Percentiles rank a stretch among this genome's conserved stretches.
These are phyloP conservation scores for Davidsoniella australis DNA, from an alignment of 2,329 filamentous ascomycete species.

Conservation along the genomic window DNA sequence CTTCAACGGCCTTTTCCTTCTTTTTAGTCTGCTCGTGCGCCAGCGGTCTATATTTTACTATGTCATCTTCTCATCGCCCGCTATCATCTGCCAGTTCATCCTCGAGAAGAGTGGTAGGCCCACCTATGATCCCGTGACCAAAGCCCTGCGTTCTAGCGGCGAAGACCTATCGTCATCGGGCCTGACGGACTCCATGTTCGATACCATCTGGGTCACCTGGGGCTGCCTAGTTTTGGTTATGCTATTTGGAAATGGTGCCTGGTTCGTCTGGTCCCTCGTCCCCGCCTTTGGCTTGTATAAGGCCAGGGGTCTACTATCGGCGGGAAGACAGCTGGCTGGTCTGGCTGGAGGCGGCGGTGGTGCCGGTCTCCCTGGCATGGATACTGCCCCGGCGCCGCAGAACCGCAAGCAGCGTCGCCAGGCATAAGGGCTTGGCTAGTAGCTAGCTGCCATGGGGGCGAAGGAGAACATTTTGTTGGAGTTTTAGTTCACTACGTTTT, in stretches of 20 bases:
- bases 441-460: too few relatives aligned
- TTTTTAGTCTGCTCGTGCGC: constrained; percentile 50
- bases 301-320: constrained; percentile 34
- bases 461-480: too few relatives aligned
- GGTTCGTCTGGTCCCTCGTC: constrained; percentile 37
- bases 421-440: constrained; percentile 17
- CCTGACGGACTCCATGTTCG: constrained; percentile 96
- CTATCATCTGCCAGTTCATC: constrained; percentile 64
- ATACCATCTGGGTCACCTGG: constrained; percentile 91
- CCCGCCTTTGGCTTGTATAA: constrained; percentile 40
- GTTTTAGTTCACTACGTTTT: too few relatives aligned
- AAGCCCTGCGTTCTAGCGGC: constrained; percentile 55
- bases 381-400: constrained; percentile 19
- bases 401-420: constrained; percentile 39
- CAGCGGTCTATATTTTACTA: constrained; percentile 53
- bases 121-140: constrained; percentile 44
- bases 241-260: constrained; percentile 63
- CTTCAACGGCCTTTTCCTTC: constrained; percentile 58
- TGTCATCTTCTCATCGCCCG: constrained; percentile 53
- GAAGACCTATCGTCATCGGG: constrained; percentile 80
- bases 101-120: constrained; percentile 77
- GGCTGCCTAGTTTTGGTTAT: constrained; percentile 54
- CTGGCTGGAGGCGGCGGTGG: constrained; percentile 12
- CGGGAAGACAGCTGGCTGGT: constrained; percentile 31
- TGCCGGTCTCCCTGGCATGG: constrained; percentile 16